Percentiles rank a stretch among this genome's conserved stretches.
These are phyloP conservation scores for Scedosporium boydii DNA, from an alignment of 2,329 filamentous ascomycete genomes.

Conservation along the genomic window DNA sequence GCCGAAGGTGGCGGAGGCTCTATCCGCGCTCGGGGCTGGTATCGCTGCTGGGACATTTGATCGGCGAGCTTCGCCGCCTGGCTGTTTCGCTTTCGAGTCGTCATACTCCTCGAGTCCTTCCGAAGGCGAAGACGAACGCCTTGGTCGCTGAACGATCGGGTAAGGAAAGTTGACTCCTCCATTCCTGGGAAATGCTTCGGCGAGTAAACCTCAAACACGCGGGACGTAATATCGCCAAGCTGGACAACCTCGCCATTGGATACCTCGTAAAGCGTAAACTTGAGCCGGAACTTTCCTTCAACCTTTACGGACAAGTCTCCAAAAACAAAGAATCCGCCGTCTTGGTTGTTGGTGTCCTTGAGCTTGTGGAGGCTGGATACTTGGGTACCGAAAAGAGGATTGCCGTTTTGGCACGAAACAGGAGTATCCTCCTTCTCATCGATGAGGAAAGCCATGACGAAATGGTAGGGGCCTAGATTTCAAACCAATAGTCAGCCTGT, in stretches of 20 bases:
- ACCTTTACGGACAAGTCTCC: constrained; percentile 73
- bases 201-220: constrained; percentile 56
- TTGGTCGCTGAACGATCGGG: constrained; percentile 76
- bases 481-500: neutral
- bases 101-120: constrained; percentile 63
- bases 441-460: constrained; percentile 35
- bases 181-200: constrained; percentile 70
- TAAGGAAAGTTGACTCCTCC: constrained; percentile 72
- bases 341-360: constrained; percentile 67
- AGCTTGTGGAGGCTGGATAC: constrained; percentile 75
- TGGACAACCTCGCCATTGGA: constrained; percentile 20
- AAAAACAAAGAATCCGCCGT: constrained; percentile 86
- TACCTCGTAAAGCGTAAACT: constrained; percentile 65
- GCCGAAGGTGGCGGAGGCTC: neutral
- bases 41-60: constrained; percentile 2
- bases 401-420: constrained; percentile 23
- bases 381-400: constrained; percentile 58
- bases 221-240: constrained; percentile 37
- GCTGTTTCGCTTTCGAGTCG: constrained; percentile 35
- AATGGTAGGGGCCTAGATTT: constrained; percentile 34
- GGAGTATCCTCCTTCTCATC: constrained; percentile 26
- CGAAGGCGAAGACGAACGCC: constrained; percentile 73
- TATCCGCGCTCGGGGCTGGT: constrained; percentile 2
- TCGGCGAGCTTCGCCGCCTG: constrained; percentile 13
- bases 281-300: constrained; percentile 62